Evolutionary conservation across 2,329 filamentous ascomycete genomes (phyloP), one percentile per base, ranked within the genome.

Genomic region (Apiospora malaysiana): DNA sequence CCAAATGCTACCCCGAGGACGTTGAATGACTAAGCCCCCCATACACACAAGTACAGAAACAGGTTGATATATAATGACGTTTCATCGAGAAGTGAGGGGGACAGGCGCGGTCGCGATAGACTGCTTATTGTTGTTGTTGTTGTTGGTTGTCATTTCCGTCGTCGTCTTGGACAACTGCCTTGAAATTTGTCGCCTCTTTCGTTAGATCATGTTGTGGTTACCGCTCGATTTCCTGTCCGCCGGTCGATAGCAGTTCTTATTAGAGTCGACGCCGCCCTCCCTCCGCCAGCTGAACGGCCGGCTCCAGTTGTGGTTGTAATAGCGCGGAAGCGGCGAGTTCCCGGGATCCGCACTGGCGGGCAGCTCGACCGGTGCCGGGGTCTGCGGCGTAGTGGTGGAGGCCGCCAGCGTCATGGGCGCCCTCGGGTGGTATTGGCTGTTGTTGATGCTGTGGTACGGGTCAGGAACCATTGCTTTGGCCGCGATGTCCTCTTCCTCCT

Each of bases 351-450:
- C 18, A 32, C 27, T 40, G 56, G 32, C 56, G 5, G 56, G 56
- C 32, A 63, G 56, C 56, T 63, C 56, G 56, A 40, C 56, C 6
- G 56, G 56, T n/a, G 21, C 18, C 21, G 27, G 56, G 4, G 27
- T 63, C 32, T 63, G 56, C 56, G 27, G 56, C 23, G 42, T 5
- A 12, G 43, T 46, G 45, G 27, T 63, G 4, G 56, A 37, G 18
- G 27, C 2, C 14, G 45, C 27, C 56, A 40, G 27, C 27, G 40
- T 40, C 32, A 63, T 63, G 56, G 56, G 56, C 8, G 32, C 32
- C 10, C 56, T 63, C 56, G 56, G 56, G 56, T 63, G 56, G 56
- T 63, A 63, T 9, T 63, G 56, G 56, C 18, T 63, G 10, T 12
- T 37, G 9, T 18, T 63, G 8, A 63, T 63, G 56, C 56, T 63